Evolutionary conservation across 2,329 filamentous ascomycete species (phyloP).

Genomic region (Hymenoscyphus occultus): DNA sequence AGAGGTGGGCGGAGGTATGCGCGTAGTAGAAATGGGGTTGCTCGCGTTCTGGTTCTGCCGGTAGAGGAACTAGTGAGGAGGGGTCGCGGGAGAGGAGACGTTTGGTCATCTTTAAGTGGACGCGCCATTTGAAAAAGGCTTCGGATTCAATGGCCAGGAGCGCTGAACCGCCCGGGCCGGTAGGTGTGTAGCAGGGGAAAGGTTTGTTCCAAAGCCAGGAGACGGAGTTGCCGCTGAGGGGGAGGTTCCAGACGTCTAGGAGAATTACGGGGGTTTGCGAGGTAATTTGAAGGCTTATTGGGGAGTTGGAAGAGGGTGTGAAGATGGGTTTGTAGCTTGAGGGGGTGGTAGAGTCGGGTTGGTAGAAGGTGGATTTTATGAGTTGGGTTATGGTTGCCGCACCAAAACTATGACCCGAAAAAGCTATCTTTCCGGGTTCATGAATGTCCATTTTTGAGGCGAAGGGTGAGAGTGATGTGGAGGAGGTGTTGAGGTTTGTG

Average conservation of each 20-base stretch:
- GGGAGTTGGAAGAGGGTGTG: conserved; percentile 51
- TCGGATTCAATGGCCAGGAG: conserved; percentile 72
- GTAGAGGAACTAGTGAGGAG: conserved; percentile 35
- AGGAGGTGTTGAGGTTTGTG: conserved; percentile 52
- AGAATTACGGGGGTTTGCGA: conserved; percentile 63
- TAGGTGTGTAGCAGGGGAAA: conserved; percentile 61
- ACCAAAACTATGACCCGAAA: conserved; percentile 79
- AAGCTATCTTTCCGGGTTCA: conserved; percentile 69
- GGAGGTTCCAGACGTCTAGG: conserved; percentile 79
- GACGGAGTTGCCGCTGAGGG: conserved; percentile 61
- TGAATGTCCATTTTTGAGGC: conserved; percentile 62
- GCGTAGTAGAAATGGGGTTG: conserved; percentile 73
- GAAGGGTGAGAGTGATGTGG: conserved; percentile 55
- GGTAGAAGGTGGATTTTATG: conserved; percentile 75
- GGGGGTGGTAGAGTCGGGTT: conserved; percentile 42
- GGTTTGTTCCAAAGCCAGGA: conserved; percentile 67
- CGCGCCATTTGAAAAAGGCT: conserved; percentile 74
- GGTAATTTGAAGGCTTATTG: conserved; percentile 64
- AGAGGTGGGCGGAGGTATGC: conserved; percentile 70
- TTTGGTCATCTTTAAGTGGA: conserved; percentile 68
- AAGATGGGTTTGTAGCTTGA: conserved; percentile 58
- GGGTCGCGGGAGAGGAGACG: conserved; percentile 60
- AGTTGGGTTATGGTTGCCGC: conserved; percentile 72
- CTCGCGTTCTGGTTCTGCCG: conserved; percentile 15
- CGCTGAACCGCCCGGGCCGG: conserved; percentile 53